Evolutionary conservation across 179 eudicot species (phyloP).

Genomic region (Drosera spatulata): DNA sequence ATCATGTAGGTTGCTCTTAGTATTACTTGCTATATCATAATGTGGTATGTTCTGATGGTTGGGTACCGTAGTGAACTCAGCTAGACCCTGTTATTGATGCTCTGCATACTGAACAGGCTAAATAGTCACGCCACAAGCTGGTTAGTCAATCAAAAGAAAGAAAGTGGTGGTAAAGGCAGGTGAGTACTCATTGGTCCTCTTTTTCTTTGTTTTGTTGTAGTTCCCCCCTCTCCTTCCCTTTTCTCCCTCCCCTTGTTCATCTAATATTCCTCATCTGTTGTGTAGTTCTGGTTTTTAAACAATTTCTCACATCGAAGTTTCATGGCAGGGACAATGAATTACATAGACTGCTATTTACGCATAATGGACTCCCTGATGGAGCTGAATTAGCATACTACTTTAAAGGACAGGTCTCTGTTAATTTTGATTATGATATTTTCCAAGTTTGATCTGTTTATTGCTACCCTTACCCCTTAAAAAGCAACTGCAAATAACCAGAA

Average conservation of each 20-base stretch:
- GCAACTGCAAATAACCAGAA: not conserved
- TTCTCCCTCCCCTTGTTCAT: not conserved
- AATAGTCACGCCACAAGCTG: constrained; percentile 22
- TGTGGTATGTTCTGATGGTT: not conserved
- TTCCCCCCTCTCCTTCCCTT: not conserved
- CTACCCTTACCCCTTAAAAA: not conserved
- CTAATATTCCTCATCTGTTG: not conserved
- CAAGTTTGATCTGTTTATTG: not conserved
- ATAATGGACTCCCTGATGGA: constrained; percentile 94
- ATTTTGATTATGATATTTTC: not conserved
- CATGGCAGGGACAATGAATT: constrained; percentile 83
- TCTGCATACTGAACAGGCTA: constrained; percentile 34
- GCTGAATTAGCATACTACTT: constrained; percentile 77
- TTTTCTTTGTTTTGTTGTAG: not conserved
- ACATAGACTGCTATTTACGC: constrained; percentile 81
- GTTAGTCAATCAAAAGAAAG: constrained; percentile 33
- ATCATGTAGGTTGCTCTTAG: constrained; percentile 16
- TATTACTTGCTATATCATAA: not conserved
- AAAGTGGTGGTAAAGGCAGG: constrained; percentile 69
- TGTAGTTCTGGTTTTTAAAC: not conserved
- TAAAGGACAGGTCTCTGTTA: constrained; percentile 64
- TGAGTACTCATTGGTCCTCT: constrained; percentile 5
- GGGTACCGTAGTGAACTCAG: too few relatives aligned
- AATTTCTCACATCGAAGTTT: not conserved
- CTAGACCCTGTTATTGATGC: constrained; percentile 6